phyloP scores from a whole-genome alignment of 306 rosid genomes.

The Boehmeria nivea region DNA sequence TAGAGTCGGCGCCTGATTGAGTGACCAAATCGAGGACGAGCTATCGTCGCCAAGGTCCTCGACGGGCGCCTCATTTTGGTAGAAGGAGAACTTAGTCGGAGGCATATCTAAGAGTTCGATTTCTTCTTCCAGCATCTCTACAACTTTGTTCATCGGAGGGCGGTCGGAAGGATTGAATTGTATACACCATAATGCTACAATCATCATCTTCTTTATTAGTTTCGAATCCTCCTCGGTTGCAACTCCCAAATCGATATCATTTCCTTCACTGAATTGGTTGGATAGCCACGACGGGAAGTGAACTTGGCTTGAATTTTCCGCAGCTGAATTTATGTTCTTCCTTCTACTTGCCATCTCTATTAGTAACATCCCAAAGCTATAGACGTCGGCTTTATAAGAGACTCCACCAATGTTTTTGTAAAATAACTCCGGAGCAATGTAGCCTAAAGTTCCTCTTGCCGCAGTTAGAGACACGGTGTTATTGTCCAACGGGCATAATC shows the following conservation, averaged over 20 bases:
- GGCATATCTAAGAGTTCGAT: neutral
- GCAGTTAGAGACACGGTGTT: slow-evolving; percentile 21
- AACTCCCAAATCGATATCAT: neutral
- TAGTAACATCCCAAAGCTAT: slow-evolving; percentile 34
- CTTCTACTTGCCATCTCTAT: slow-evolving; percentile 20
- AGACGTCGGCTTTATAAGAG: slow-evolving; percentile 28
- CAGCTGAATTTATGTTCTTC: slow-evolving; percentile 7
- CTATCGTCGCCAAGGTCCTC: too few species aligned
- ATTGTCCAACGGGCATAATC: slow-evolving; percentile 13
- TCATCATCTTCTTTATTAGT: slow-evolving; percentile 14
- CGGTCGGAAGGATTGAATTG: slow-evolving; percentile 20
- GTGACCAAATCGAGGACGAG: too few species aligned
- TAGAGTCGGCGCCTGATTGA: too few species aligned
- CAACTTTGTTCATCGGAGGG: slow-evolving; percentile 15
- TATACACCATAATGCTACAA: slow-evolving; percentile 30
- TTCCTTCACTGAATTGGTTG: slow-evolving; percentile 8
- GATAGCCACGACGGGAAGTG: slow-evolving; percentile 24
- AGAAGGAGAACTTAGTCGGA: neutral
- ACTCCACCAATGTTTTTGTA: slow-evolving; percentile 16
- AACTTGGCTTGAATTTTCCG: slow-evolving; percentile 18
- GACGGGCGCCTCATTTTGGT: too few species aligned
- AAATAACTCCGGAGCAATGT: slow-evolving; percentile 12
- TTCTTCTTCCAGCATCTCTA: slow-evolving; percentile 16
- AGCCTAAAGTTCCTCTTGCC: slow-evolving; percentile 27
- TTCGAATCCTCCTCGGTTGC: slow-evolving; percentile 8